Base-by-base conservation (phyloP, 1,284 basidiomycete species). In the Sporisorium scitamineum region DNA sequence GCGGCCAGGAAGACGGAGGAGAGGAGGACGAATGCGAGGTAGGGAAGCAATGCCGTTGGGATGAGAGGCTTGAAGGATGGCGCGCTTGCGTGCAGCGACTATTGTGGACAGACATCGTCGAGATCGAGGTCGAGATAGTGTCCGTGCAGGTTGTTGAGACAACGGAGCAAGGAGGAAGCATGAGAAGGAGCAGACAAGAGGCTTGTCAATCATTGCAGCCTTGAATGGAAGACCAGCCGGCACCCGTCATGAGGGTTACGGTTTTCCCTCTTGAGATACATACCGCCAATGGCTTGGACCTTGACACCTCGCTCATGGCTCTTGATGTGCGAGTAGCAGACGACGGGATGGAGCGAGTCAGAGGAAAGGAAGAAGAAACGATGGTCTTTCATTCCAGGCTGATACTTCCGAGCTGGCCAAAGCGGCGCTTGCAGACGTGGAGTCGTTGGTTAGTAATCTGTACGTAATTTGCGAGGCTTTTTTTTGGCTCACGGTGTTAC, bases 1-100 rank as follows among this genome's bases (percentile, higher is more conserved):
- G 79, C 73, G 10, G 80, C 65, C 2, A 78, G 57, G 62, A 83
- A 83, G 22, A 79, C 59, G 9, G 71, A 45, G 7, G 65, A 65
- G 16, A 83, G 71, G 7, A 73, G 65, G 16, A 75, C 57, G 24
- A 70, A 62, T n/a, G 80, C 81, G 31, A 80, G 57, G 29, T 75
- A 69, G 3, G 80, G 78, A 41, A 83, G 55, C n/a, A 59, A 29
- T 4, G 61, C 45, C 5, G 70, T 66, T 8, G 80, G 76, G n/a
- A 80, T 66, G 3, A 60, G 32, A 9, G 81, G 77, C 31, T 66
- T 60, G 58, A 76, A 71, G 1, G 74, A 37, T 18, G 53, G 58
- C 14, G 70, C 31, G 14, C 31, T 14, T 26, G 62, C 61, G 61
- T 80, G 78, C 8, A 76, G 56, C 26, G 68, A 52, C 71, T 78